Percentiles rank a stretch among this genome's conserved stretches.
Evolutionary conservation across 176 grass and related monocot species (phyloP).

Genomic region (Avena eriantha): DNA sequence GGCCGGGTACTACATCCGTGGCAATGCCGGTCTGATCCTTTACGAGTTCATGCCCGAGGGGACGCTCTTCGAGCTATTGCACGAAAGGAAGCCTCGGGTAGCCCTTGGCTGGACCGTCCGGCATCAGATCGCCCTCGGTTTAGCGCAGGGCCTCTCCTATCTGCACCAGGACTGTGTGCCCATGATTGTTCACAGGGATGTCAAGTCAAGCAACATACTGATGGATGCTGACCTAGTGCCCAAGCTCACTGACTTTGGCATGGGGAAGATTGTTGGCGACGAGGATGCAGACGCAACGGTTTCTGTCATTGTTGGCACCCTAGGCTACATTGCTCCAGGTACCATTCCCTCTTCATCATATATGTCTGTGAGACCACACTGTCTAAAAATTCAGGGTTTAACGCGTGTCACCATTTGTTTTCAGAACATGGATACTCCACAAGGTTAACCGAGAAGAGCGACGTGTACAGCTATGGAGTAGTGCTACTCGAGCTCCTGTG

Average conservation of each 20-base stretch:
- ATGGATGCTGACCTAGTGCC: conserved; percentile 55
- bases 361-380: not conserved
- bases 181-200: conserved; percentile 57
- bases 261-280: conserved; percentile 49
- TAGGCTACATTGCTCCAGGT: conserved; percentile 67
- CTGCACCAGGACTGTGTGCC: conserved; percentile 61
- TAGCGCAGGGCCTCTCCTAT: conserved; percentile 55
- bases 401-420: not conserved
- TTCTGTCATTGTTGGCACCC: conserved; percentile 55
- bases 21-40: conserved; percentile 48
- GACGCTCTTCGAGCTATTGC: conserved; percentile 49
- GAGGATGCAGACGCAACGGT: conserved; percentile 26
- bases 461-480: conserved; percentile 63
- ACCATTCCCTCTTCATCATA: not conserved
- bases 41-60: conserved; percentile 57
- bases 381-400: not conserved
- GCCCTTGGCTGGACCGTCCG: conserved; percentile 38
- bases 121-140: conserved; percentile 45
- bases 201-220: conserved; percentile 60
- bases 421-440: conserved; percentile 55
- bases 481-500: conserved; percentile 58
- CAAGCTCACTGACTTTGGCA: conserved; percentile 57
- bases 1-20: conserved; percentile 59
- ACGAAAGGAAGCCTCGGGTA: conserved; percentile 36
- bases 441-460: conserved; percentile 55